Evolutionary conservation across 192 early-diverging fungal genomes (phyloP), one percentile per base, ranked within the genome.

Genomic region (Rhizoclosmatium globosum): DNA sequence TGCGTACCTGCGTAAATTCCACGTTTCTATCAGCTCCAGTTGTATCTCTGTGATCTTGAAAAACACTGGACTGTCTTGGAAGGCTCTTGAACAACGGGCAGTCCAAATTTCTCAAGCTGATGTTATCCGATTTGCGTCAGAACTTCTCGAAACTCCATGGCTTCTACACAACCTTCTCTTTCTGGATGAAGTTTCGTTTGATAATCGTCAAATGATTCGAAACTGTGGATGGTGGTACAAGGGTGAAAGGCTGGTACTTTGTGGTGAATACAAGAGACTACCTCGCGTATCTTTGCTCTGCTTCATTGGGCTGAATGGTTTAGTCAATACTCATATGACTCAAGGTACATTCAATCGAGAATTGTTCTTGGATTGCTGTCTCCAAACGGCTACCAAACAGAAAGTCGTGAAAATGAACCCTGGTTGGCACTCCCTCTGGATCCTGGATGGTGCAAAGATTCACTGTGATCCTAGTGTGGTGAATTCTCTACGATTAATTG

Each of bases 131-230:
- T 81, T 71, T 44, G 23, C 65, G 6, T 48, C 42, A 17, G 80
- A 81, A 45, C 31, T 81, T 4, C 47, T 64, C 23, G n/a, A 1
- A 2, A 2, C 78, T 2, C 64, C 43, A 3, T 81, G 79, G 79
- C 31, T 46, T 19, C 64, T 58, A 15, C 7, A 56, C 19, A 75
- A 81, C 45, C 47, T 81, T 9, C 56, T 78, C 21, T 81, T 81
- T 76, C 59, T 81, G 7, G 79, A 81, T 47, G 79, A 81, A 77
- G 72, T 81, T 3, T 68, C 48, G 3, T 81, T 81, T n/a, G 74
- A 81, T 41, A 81, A 68, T 31, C 47, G 57, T 47, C 65, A 39
- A 11, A 76, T 81, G 72, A 4, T 76, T 7, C 9, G 74, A 41
- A 56, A 11, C 4, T 3, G 56, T 13, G 79, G 79, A 4, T 81